Evolutionary conservation across 306 rosid species (phyloP), one percentile per base, ranked within the genome.

Genomic region (Dalbergia cochinchinensis): DNA sequence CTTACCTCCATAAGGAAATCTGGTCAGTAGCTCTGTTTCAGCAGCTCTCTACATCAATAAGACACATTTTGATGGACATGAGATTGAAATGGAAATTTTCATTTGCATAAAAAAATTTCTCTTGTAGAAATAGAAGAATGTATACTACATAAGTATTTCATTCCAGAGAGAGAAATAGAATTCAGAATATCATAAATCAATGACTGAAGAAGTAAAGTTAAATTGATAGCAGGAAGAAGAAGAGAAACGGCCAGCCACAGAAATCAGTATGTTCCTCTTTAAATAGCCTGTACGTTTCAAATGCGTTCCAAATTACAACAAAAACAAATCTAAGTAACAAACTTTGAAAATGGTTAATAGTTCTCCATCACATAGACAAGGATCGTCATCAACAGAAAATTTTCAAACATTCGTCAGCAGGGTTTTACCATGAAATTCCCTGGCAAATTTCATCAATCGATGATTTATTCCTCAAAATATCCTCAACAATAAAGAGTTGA

Each of bases 1-100:
- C 80, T 78, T 80, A 93, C 99, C 99, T 76, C 97, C 97, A 45
- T 91, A 95, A 33, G 96, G 96, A 72, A 82, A 91, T 82, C 83
- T 90, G 68, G 89, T 86, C 61, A 90, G 85, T 41, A 92, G 77
- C 86, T 95, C 98, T 19, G 96, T 86, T 84, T 95, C 99, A 26
- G 99, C 90, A 51, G 99, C 99, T 87, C 91, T 93, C 98, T 95
- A 62, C 80, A 83, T 63, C 68, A 79, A 84, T 48, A 84, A 55
- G 72, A 81, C 42, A 73, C 35, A 73, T 8, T 60, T 69, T 55
- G 15, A 62, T 75, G 33, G 84, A 50, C 22, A 62, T 79, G 33
- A 86, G 71, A 86, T 77, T 61, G 77, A 69, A 72, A 79, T 62
- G 48, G 47, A 67, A 61, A 68, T 14, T 11, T 34, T 48, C 4